Evolutionary conservation across 352 stramenopile genomes (phyloP), one percentile per base, ranked within the genome.

Genomic region (Pythium sp.): DNA sequence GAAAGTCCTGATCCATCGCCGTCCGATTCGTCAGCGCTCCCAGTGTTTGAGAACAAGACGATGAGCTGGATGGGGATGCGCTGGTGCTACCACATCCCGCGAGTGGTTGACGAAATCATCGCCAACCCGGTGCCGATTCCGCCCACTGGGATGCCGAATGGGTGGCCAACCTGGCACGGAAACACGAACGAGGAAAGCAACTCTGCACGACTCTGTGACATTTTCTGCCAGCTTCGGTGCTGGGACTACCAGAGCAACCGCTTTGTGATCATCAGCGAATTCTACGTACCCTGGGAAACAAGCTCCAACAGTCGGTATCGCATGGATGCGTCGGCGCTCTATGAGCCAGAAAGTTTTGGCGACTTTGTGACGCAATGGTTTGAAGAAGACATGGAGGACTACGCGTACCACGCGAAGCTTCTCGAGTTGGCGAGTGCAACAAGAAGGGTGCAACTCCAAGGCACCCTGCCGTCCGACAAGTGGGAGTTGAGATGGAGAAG

Each of bases 401-500:
- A 75, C 22, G 71, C 74, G 6, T 78, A 89, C 58, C 70, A 77
- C 43, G 59, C 72, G 2, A 82, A 77, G 58, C 67, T 89, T 5
- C 62, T 84, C 1, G 78, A 87, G 11, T 72, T 89, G 51, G 69
- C 73, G 24, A 73, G 71, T 36, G 71, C 67, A 38, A 41, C 68
- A 7, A 76, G 85, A 59, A 63, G 65, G 8, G 73, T 87, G 9
- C 57, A 46, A 14, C 71, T 91, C 46, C 55, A 75, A 12, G 61
- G 75, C 4, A 43, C 68, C 3, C 26, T 73, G 24, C 62, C 80
- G 22, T 91, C 86, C 6, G 82, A 92, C 32, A 91, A 87, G 22
- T 95, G 87, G 87, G 86, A 95, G 63, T 34, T 95, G 47, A 74
- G 86, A 56, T 95, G 87, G 87, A 79, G 84, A 67, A 80, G 66